Conservation (phyloP, 257 asterid genomes). For the Nicotiana noctiflora region DNA sequence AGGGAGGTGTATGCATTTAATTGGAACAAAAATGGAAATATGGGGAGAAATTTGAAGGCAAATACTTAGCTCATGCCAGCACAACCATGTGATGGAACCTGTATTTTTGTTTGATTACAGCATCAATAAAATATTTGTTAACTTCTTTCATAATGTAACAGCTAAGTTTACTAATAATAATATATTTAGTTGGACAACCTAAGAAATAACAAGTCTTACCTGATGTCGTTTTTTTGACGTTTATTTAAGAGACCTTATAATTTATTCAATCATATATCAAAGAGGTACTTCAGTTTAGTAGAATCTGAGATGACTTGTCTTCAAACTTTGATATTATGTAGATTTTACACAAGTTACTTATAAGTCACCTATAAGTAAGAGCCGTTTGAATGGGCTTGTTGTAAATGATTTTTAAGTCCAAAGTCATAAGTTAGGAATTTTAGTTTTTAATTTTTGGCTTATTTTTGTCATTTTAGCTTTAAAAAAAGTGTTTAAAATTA, state of each 20-base stretch:
- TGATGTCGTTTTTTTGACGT: neutral
- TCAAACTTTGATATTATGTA: too few relatives aligned
- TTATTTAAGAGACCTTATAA: neutral
- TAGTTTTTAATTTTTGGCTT: too few relatives aligned
- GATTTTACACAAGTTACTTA: too few relatives aligned
- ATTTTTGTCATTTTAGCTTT: too few relatives aligned
- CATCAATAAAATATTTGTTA: neutral
- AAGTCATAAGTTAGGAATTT: too few relatives aligned
- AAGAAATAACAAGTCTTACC: neutral
- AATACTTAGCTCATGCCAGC: constrained; percentile 26
- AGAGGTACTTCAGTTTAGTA: neutral
- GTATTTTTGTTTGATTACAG: constrained; percentile 9
- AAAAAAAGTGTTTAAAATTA: too few relatives aligned
- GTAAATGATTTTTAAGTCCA: too few relatives aligned
- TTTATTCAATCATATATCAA: neutral
- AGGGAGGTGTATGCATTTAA: constrained; percentile 29
- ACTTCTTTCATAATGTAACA: constrained; percentile 16
- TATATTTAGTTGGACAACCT: constrained; percentile 1
- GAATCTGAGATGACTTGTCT: neutral
- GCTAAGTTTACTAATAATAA: constrained; percentile 11
- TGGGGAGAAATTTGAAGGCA: constrained; percentile 13
- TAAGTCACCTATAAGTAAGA: too few relatives aligned
- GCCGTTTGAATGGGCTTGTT: too few relatives aligned
- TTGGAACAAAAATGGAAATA: constrained; percentile 31
- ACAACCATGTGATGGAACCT: constrained; percentile 36